A percentile compares a stretch with the other conserved stretches of the same genome.
Evolutionary conservation across 495 filamentous ascomycete species (phyloP).

Genomic region (Penicilliopsis zonata): DNA sequence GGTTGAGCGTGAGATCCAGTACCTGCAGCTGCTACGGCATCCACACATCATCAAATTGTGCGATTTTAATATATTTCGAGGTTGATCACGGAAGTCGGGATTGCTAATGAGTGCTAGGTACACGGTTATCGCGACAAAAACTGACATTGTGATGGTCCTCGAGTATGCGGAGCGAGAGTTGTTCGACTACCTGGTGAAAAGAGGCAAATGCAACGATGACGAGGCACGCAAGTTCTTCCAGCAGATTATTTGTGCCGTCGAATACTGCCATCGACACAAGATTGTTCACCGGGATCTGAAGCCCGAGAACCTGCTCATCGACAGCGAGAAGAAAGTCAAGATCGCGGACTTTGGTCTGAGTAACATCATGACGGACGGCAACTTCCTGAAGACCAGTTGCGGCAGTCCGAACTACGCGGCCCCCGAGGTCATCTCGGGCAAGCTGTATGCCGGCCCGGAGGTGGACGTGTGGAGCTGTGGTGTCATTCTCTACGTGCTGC

Average conservation of each 20-base stretch:
- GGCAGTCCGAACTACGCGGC: slow-evolving; percentile 97
- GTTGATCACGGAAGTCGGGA: not conserved
- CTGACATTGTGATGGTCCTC: slow-evolving; percentile 97
- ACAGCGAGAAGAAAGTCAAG: slow-evolving; percentile 92
- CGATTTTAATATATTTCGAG: slow-evolving; percentile 12
- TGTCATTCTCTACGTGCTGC: slow-evolving; percentile 91
- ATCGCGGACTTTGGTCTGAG: slow-evolving; percentile 97
- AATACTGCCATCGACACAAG: slow-evolving; percentile 98
- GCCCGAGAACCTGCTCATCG: slow-evolving; percentile 90
- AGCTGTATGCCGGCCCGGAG: slow-evolving; percentile 94
- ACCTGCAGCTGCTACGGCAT: slow-evolving; percentile 87
- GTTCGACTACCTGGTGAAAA: slow-evolving; percentile 91
- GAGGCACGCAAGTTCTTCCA: slow-evolving; percentile 95
- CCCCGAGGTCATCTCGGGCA: slow-evolving; percentile 94
- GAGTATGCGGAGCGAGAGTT: slow-evolving; percentile 94
- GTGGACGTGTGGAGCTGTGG: slow-evolving; percentile 99
- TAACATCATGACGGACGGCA: slow-evolving; percentile 99
- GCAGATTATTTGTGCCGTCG: slow-evolving; percentile 97
- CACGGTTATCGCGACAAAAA: slow-evolving; percentile 87
- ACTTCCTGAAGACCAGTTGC: slow-evolving; percentile 97
- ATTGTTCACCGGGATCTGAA: slow-evolving; percentile 97
- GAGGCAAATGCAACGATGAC: slow-evolving; percentile 80
- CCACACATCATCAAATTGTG: slow-evolving; percentile 99
- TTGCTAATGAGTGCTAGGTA: too few species aligned
- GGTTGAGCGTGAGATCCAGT: slow-evolving; percentile 96